Conservation (phyloP, 139 green algal genomes). For the Choricystis sp. region DNA sequence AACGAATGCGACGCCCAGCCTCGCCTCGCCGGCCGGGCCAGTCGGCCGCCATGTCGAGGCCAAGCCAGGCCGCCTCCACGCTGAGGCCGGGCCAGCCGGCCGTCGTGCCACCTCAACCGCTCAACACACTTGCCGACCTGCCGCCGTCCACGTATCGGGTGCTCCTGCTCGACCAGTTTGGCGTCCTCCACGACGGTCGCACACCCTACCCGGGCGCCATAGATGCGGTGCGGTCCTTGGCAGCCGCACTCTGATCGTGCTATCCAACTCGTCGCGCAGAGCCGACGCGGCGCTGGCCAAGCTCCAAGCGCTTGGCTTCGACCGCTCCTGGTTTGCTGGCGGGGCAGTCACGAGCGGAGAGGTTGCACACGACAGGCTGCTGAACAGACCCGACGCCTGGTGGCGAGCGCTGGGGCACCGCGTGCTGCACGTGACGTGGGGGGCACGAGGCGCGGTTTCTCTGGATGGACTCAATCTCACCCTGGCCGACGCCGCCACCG, state of each 20-base stretch:
- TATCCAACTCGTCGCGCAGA: conserved; percentile 66
- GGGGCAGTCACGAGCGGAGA: conserved; percentile 66
- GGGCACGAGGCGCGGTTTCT: conserved; percentile 33
- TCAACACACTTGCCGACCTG: no score
- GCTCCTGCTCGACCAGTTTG: conserved; percentile 80
- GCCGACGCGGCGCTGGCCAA: conserved; percentile 40
- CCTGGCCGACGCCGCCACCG: conserved; percentile 25
- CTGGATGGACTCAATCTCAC: conserved; percentile 40
- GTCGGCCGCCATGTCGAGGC: no score
- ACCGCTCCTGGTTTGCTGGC: conserved; percentile 41
- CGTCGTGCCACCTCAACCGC: no score
- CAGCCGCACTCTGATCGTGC: conserved; percentile 34
- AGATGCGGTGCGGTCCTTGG: conserved; percentile 32
- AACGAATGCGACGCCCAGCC: no score
- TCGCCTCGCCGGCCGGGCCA: no score
- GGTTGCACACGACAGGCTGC: conserved; percentile 40
- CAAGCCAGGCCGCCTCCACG: no score
- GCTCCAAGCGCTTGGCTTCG: conserved; percentile 65
- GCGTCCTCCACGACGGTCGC: conserved; percentile 72
- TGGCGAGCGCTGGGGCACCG: conserved; percentile 40
- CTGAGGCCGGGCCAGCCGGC: no score
- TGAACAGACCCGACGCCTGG: conserved; percentile 13
- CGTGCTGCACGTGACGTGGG: conserved; percentile 83
- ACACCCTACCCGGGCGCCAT: conserved; percentile 49
- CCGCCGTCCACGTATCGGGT: neutral